These are phyloP conservation scores for Xylaria venustula DNA, from an alignment of 495 filamentous ascomycete genomes.

Conservation along the genomic window DNA sequence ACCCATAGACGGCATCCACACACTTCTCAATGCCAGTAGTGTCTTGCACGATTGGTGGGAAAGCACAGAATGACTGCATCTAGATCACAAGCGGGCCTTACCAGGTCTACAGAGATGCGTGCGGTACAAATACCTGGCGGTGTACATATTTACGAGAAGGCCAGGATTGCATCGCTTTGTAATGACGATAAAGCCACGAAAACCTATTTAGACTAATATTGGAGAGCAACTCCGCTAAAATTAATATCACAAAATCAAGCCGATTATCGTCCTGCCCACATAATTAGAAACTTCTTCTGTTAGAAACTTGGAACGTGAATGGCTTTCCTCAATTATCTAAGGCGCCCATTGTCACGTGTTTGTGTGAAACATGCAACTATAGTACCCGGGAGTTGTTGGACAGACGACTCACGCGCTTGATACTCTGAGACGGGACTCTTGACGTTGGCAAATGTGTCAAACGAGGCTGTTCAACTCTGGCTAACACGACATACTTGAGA, in stretches of 20 bases:
- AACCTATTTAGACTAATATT: conserved; percentile 30
- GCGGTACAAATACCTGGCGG: conserved; percentile 5
- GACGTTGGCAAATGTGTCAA: no score
- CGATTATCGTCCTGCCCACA: no score
- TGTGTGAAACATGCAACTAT: no score
- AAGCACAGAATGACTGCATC: background rate
- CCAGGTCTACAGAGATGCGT: background rate
- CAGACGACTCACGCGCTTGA: no score
- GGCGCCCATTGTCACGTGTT: no score
- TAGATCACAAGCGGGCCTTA: background rate
- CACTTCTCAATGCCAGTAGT: background rate
- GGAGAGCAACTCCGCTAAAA: conserved; percentile 7
- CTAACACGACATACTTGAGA: no score
- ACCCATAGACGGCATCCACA: background rate
- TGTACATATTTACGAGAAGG: conserved; percentile 17
- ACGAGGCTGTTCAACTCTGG: no score
- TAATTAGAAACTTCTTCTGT: no score
- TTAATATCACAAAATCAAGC: background rate
- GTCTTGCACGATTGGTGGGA: background rate
- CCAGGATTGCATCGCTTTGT: conserved; percentile 22
- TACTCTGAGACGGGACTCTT: no score
- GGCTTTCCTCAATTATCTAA: no score
- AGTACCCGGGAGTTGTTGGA: no score
- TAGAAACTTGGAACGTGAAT: no score
- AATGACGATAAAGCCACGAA: conserved; percentile 29